phyloP scores from a whole-genome alignment of 2,329 filamentous ascomycete genomes.

The Ascocoryne sarcoides region DNA sequence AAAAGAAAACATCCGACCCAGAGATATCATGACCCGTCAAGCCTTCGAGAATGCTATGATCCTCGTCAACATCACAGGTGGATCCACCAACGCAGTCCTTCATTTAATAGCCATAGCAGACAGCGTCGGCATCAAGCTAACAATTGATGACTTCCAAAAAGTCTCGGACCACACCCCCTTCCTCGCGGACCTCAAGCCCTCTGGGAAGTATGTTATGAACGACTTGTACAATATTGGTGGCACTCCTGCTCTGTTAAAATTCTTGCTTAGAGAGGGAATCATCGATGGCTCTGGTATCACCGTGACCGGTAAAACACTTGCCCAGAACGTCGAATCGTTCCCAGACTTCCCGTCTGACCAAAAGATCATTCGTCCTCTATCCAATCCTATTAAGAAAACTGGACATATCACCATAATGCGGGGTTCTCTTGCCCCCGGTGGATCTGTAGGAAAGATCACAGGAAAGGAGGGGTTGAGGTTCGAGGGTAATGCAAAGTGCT shows the following conservation, averaged over 20 bases:
- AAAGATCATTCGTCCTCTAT: constrained; percentile 60
- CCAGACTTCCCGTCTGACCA: constrained; percentile 60
- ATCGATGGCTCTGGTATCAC: constrained; percentile 52
- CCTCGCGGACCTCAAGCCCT: constrained; percentile 76
- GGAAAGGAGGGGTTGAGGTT: constrained; percentile 65
- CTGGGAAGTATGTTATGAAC: constrained; percentile 54
- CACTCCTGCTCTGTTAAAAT: constrained; percentile 48
- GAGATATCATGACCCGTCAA: constrained; percentile 69
- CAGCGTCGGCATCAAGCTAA: constrained; percentile 70
- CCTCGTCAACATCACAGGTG: constrained; percentile 72
- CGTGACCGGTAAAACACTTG: constrained; percentile 49
- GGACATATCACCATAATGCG: constrained; percentile 68
- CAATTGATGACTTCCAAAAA: constrained; percentile 77
- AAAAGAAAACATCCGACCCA: constrained; percentile 66
- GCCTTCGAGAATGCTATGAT: constrained; percentile 84
- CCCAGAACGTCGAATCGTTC: constrained; percentile 48
- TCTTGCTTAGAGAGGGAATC: constrained; percentile 47
- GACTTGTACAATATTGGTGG: constrained; percentile 49
- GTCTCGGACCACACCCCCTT: constrained; percentile 73
- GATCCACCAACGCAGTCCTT: constrained; percentile 78
- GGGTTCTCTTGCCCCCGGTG: constrained; percentile 60
- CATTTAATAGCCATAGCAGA: constrained; percentile 80
- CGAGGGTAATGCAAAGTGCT: constrained; percentile 61
- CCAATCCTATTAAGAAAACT: constrained; percentile 60
- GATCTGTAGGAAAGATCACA: constrained; percentile 67